phyloP scores from a whole-genome alignment of 768 basidiomycete species.

The Lentinula boryana region DNA sequence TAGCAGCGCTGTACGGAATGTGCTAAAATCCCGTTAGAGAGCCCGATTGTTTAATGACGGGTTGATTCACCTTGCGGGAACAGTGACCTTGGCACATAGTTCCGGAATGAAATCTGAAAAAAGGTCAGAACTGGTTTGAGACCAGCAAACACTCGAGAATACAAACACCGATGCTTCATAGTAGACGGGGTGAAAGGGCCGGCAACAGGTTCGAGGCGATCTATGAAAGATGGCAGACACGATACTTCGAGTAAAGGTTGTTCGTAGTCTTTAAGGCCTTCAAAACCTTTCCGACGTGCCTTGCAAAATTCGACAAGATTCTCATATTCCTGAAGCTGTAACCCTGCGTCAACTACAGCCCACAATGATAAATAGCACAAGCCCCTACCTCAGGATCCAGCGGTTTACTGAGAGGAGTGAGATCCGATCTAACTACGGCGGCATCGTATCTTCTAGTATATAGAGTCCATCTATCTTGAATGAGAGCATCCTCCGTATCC shows the following conservation, averaged over 20 bases:
- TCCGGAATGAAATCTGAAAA: conserved; percentile 77
- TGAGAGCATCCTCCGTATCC: conserved; percentile 54
- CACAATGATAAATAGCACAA: not conserved
- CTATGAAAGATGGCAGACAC: conserved; percentile 42
- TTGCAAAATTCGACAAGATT: conserved; percentile 67
- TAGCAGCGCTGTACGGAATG: conserved; percentile 59
- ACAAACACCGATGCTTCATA: not conserved
- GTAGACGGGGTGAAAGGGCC: conserved; percentile 28
- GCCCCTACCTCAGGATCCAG: conserved; percentile 54
- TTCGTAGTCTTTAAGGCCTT: conserved; percentile 50
- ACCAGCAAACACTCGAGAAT: not conserved
- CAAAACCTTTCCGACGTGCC: conserved; percentile 53
- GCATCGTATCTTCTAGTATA: conserved; percentile 68
- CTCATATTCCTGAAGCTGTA: conserved; percentile 31
- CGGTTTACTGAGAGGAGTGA: conserved; percentile 70
- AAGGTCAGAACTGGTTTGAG: not conserved
- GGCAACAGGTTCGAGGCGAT: conserved; percentile 54
- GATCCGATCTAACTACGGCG: conserved; percentile 50
- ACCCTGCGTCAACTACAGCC: not conserved
- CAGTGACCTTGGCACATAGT: conserved; percentile 62
- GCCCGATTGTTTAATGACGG: conserved; percentile 1
- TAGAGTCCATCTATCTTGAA: conserved; percentile 75
- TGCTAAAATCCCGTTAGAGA: conserved; percentile 30
- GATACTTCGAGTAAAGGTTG: conserved; percentile 73
- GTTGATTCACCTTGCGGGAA: conserved; percentile 60